These are phyloP conservation scores for Psilocybe sp. DNA, from an alignment of 768 basidiomycete species.

Conservation along the genomic window DNA sequence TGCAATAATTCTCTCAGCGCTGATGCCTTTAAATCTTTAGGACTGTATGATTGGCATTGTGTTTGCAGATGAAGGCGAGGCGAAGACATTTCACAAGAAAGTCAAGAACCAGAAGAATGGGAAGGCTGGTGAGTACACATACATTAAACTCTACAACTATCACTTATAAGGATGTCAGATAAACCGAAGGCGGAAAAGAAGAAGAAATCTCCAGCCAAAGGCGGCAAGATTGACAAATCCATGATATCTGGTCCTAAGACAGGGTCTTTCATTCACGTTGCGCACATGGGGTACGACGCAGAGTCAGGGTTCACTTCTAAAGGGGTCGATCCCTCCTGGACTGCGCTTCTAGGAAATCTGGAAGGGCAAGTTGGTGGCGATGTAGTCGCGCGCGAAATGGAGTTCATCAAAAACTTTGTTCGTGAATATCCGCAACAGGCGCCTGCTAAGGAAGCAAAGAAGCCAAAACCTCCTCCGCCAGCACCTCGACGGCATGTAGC, in stretches of 20 bases:
- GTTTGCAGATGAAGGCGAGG: constrained; percentile 85
- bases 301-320: constrained; percentile 83
- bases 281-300: constrained; percentile 92
- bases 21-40: constrained; percentile 35
- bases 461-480: constrained; percentile 52
- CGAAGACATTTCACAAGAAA: constrained; percentile 83
- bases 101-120: constrained; percentile 63
- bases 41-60: constrained; percentile 90
- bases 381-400: constrained; percentile 73
- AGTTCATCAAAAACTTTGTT: constrained; percentile 86
- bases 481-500: constrained; percentile 41
- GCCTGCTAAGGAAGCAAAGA: constrained; percentile 37
- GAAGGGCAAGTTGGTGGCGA: constrained; percentile 58
- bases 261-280: constrained; percentile 84
- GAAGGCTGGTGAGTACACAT: constrained; percentile 42
- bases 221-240: constrained; percentile 88
- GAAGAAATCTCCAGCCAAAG: constrained; percentile 57
- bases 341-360: constrained; percentile 64
- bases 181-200: constrained; percentile 56
- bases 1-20: constrained; percentile 6
- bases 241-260: constrained; percentile 81
- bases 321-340: constrained; percentile 91
- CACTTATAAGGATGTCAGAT: constrained; percentile 25
- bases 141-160: neutral
- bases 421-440: constrained; percentile 44